Evolutionary conservation across 768 basidiomycete genomes (phyloP).

Genomic region (Suillus americanus): DNA sequence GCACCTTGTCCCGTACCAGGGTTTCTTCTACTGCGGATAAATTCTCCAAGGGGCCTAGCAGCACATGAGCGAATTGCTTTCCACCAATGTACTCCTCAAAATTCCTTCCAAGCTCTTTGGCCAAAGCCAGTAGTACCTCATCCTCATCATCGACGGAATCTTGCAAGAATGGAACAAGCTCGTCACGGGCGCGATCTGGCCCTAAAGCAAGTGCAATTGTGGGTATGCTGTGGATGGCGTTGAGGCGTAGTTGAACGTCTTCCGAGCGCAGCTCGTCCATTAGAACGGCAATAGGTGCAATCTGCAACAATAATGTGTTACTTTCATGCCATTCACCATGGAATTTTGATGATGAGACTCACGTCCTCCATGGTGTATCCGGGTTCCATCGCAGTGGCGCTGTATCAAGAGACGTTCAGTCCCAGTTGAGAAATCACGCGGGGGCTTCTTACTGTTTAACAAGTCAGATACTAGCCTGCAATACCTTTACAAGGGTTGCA

Average conservation of each 20-base stretch:
- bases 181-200: slow-evolving; percentile 90
- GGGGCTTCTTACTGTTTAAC: background rate
- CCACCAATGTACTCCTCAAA: slow-evolving; percentile 97
- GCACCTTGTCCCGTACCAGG: slow-evolving; percentile 94
- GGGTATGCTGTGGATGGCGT: slow-evolving; percentile 95
- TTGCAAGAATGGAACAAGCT: slow-evolving; percentile 95
- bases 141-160: slow-evolving; percentile 99
- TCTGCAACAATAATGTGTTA: slow-evolving; percentile 42
- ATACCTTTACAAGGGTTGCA: background rate
- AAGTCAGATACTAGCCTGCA: slow-evolving; percentile 1
- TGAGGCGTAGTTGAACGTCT: slow-evolving; percentile 93
- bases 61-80: slow-evolving; percentile 76
- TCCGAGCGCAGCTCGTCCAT: slow-evolving; percentile 99
- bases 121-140: slow-evolving; percentile 92
- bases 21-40: slow-evolving; percentile 97
- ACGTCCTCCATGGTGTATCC: slow-evolving; percentile 71
- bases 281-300: slow-evolving; percentile 93
- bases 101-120: slow-evolving; percentile 89
- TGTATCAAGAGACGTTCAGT: slow-evolving; percentile 6
- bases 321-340: slow-evolving; percentile 18
- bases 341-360: slow-evolving; percentile 24
- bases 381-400: slow-evolving; percentile 55
- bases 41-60: slow-evolving; percentile 92
- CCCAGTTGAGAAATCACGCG: slow-evolving; percentile 1
- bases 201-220: slow-evolving; percentile 98